These are phyloP conservation scores for Talaromyces albobiverticillius DNA, from an alignment of 2,329 filamentous ascomycete species.

Conservation along the genomic window DNA sequence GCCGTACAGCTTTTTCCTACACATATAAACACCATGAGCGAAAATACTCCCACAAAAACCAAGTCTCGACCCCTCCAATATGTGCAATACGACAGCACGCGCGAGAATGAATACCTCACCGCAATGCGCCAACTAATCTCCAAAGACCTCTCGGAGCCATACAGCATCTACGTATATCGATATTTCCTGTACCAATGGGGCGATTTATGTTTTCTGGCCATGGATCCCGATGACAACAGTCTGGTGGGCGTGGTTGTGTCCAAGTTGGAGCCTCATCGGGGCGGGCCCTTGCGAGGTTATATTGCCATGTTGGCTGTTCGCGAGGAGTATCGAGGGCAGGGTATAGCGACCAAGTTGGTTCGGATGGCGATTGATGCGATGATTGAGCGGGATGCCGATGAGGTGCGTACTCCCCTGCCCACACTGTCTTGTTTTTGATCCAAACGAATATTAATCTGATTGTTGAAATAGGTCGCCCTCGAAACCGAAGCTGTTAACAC, in stretches of 20 bases:
- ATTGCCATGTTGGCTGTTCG: conserved; percentile 98
- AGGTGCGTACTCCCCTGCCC: conserved; percentile 48
- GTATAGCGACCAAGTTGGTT: conserved; percentile 87
- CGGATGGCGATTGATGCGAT: conserved; percentile 87
- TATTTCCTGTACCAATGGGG: conserved; percentile 99
- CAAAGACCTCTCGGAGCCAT: conserved; percentile 94
- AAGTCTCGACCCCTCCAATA: conserved; percentile 44
- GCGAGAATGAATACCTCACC: conserved; percentile 68
- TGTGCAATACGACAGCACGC: conserved; percentile 57
- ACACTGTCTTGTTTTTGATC: too few relatives aligned
- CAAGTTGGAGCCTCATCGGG: conserved; percentile 87
- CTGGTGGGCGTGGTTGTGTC: conserved; percentile 90
- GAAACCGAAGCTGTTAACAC: conserved; percentile 94
- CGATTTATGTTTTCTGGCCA: conserved; percentile 85
- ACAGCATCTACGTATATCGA: conserved; percentile 98
- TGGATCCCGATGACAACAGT: conserved; percentile 47
- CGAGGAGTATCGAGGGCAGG: conserved; percentile 73
- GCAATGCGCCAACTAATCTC: conserved; percentile 91
- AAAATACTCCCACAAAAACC: conserved; percentile 35
- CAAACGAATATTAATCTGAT: too few relatives aligned
- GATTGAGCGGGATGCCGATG: conserved; percentile 78
- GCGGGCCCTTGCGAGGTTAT: conserved; percentile 84
- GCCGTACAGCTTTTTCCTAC: too few relatives aligned
- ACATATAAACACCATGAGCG: conserved; percentile 8
- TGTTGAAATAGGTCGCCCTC: conserved; percentile 76